Percentiles rank a stretch among this genome's conserved stretches.
phyloP scores from a whole-genome alignment of 768 basidiomycete genomes.

The Paxillus involutus region DNA sequence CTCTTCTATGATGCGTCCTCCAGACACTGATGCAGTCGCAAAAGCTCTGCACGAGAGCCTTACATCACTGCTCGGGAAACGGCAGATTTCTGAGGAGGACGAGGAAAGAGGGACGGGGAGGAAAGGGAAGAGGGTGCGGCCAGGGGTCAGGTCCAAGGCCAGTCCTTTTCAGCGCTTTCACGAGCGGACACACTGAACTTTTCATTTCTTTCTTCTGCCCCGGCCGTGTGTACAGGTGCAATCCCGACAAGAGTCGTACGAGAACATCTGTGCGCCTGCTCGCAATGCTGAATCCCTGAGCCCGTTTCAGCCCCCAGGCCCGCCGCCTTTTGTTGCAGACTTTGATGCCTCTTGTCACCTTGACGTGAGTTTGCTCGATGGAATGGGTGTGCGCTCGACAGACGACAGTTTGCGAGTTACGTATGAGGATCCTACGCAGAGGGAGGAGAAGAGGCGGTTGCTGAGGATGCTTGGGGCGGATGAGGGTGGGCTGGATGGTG shows the following conservation, averaged over 20 bases:
- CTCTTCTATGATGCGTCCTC: conserved; percentile 33
- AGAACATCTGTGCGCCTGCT: conserved; percentile 16
- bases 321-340: neutral
- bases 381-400: conserved; percentile 17
- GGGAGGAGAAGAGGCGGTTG: conserved; percentile 55
- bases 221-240: conserved; percentile 27
- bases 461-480: conserved; percentile 48
- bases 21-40: conserved; percentile 47
- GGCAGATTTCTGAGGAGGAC: conserved; percentile 46
- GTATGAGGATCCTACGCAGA: conserved; percentile 69
- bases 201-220: neutral
- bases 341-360: conserved; percentile 25
- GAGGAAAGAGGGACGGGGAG: conserved; percentile 18
- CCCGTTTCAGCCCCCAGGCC: neutral
- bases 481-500: conserved; percentile 9
- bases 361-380: conserved; percentile 30
- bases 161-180: neutral
- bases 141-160: conserved; percentile 38
- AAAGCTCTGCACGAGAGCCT: conserved; percentile 69
- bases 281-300: neutral
- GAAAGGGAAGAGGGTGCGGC: conserved; percentile 38
- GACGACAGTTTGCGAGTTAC: conserved; percentile 56
- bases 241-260: conserved; percentile 39
- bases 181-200: neutral
- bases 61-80: conserved; percentile 68